Conservation (phyloP, 495 filamentous ascomycete genomes). For the Aspergillus cavernicola region DNA sequence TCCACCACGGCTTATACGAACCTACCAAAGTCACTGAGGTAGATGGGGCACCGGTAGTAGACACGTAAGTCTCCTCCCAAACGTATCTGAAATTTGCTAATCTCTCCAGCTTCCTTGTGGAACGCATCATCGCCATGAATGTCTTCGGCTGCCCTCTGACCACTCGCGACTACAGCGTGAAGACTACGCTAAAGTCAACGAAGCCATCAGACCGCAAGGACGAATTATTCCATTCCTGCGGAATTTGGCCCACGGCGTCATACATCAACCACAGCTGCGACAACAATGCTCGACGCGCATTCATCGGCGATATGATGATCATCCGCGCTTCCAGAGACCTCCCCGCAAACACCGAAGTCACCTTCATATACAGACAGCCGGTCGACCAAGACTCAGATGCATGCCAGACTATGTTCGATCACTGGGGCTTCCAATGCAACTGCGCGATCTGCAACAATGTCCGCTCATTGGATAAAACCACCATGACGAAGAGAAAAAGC, state of each 20-base stretch:
- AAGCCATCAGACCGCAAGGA: neutral
- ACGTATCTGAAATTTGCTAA: neutral
- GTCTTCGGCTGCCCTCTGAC: no score
- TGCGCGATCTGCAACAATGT: conserved; percentile 41
- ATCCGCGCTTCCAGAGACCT: conserved; percentile 49
- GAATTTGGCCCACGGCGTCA: conserved; percentile 52
- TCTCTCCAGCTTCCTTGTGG: no score
- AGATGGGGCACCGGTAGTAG: no score
- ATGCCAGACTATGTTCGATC: conserved; percentile 16
- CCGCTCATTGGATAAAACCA: neutral
- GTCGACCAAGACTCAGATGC: conserved; percentile 17
- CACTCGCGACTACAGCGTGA: conserved; percentile 17
- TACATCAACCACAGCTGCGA: conserved; percentile 56
- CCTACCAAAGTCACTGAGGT: no score
- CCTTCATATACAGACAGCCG: conserved; percentile 31
- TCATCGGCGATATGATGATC: conserved; percentile 60
- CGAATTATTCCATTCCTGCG: conserved; percentile 31
- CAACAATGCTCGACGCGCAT: conserved; percentile 42
- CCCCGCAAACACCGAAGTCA: conserved; percentile 47
- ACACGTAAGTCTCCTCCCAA: neutral
- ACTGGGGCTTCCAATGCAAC: conserved; percentile 48
- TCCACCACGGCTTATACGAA: no score
- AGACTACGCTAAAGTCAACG: neutral
- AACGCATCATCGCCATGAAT: no score
- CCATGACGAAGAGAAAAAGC: conserved; percentile 10